These are phyloP conservation scores for Olyra latifolia DNA, from an alignment of 176 grass and related monocot genomes.

Conservation along the genomic window DNA sequence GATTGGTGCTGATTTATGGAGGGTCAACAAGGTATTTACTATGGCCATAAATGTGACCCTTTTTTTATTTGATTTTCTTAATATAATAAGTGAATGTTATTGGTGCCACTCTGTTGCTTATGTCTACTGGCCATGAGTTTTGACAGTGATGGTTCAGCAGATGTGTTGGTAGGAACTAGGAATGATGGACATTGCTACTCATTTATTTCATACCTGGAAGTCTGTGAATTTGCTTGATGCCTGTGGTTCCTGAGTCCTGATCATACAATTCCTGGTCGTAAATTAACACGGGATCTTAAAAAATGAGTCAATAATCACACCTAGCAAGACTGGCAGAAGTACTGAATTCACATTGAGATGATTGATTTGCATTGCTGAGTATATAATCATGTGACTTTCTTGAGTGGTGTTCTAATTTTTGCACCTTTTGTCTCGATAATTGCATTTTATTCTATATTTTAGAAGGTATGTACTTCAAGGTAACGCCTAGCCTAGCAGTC, in stretches of 20 bases:
- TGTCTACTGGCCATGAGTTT: background rate
- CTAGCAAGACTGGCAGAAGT: background rate
- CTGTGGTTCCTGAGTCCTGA: slow-evolving; percentile 6
- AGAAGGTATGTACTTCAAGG: background rate
- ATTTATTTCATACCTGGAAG: slow-evolving; percentile 14
- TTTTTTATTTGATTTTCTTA: slow-evolving; percentile 34
- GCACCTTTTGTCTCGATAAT: background rate
- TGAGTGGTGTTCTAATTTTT: background rate
- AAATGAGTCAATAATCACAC: background rate
- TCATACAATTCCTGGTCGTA: background rate
- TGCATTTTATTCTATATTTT: background rate
- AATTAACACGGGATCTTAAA: background rate
- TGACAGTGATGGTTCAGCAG: background rate
- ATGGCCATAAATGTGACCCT: background rate
- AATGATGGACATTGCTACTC: background rate
- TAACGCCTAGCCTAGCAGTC: background rate
- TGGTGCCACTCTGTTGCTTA: slow-evolving; percentile 4
- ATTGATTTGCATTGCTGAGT: slow-evolving; percentile 6
- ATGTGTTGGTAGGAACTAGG: background rate
- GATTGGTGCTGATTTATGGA: slow-evolving; percentile 70
- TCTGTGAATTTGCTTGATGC: slow-evolving; percentile 5
- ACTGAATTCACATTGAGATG: background rate
- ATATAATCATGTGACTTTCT: slow-evolving; percentile 5
- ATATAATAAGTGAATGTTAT: slow-evolving; percentile 24
- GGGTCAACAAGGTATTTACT: slow-evolving; percentile 58